These are phyloP conservation scores for Exobasidium cylindrosporum DNA, from an alignment of 1,284 basidiomycete species.

Conservation along the genomic window DNA sequence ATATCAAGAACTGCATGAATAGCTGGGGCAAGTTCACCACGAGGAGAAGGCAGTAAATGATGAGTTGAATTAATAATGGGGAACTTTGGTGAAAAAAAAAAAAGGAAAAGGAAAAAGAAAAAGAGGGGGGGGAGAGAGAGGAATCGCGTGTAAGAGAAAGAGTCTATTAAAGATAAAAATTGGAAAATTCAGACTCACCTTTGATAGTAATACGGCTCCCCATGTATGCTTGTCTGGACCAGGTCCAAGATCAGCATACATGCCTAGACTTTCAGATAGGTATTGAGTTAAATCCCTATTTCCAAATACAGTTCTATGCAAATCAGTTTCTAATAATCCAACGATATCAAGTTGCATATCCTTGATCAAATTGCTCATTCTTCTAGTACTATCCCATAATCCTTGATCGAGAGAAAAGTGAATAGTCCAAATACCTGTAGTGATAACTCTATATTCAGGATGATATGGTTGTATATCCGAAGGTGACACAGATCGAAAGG, in stretches of 20 bases:
- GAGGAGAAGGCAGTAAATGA: constrained; percentile 81
- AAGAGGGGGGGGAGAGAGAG: too few relatives aligned
- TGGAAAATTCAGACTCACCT: background rate
- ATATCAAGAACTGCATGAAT: constrained; percentile 77
- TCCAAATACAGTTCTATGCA: constrained; percentile 79
- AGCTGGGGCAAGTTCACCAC: constrained; percentile 73
- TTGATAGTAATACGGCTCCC: constrained; percentile 56
- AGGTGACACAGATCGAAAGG: constrained; percentile 1
- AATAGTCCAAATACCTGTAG: constrained; percentile 89
- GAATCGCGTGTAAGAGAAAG: too few relatives aligned
- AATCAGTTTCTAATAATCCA: constrained; percentile 75
- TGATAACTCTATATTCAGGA: constrained; percentile 68
- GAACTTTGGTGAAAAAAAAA: constrained; percentile 64
- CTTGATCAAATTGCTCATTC: constrained; percentile 70
- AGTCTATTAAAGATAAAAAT: background rate
- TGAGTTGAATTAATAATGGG: constrained; percentile 86
- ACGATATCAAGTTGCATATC: constrained; percentile 53
- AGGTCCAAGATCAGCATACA: constrained; percentile 70
- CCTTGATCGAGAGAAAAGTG: constrained; percentile 64
- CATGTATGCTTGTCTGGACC: constrained; percentile 87
- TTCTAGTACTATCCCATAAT: constrained; percentile 57
- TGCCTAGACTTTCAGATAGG: constrained; percentile 66
- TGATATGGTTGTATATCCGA: constrained; percentile 65
- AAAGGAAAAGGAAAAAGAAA: constrained; percentile 10
- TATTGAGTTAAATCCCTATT: constrained; percentile 66